Evolutionary conservation across 2,329 filamentous ascomycete genomes (phyloP).

Genomic region (Xylariaceae sp.): DNA sequence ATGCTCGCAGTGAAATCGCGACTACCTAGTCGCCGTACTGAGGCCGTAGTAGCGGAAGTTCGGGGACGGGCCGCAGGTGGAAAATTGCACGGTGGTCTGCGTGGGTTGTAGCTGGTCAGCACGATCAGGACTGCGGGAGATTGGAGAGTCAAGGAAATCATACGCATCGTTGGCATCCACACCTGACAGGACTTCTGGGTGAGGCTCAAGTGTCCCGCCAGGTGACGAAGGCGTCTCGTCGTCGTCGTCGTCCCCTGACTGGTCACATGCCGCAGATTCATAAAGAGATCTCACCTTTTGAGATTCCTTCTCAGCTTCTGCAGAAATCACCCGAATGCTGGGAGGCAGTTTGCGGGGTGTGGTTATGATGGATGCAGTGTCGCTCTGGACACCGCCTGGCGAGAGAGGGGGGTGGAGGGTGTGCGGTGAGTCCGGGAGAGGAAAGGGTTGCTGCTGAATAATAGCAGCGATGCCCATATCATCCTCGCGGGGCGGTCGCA

Average conservation of each 20-base stretch:
- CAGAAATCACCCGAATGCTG: slow-evolving; percentile 49
- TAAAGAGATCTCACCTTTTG: slow-evolving; percentile 64
- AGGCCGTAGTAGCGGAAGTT: slow-evolving; percentile 32
- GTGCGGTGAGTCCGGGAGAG: slow-evolving; percentile 16
- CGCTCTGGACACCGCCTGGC: neutral
- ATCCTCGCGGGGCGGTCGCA: slow-evolving; percentile 20
- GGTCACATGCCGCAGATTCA: slow-evolving; percentile 49
- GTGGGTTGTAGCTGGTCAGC: slow-evolving; percentile 30
- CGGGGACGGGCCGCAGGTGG: slow-evolving; percentile 30
- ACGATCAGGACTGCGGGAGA: slow-evolving; percentile 20
- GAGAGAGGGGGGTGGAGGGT: slow-evolving; percentile 1
- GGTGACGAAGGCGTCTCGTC: slow-evolving; percentile 43
- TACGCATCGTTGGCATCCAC: slow-evolving; percentile 52
- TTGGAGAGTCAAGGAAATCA: slow-evolving; percentile 46
- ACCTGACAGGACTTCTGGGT: slow-evolving; percentile 47
- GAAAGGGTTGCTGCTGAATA: slow-evolving; percentile 15
- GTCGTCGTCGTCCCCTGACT: slow-evolving; percentile 50
- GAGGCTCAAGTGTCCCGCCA: slow-evolving; percentile 45
- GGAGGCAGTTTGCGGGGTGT: slow-evolving; percentile 32
- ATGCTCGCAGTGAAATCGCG: slow-evolving; percentile 53
- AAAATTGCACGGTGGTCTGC: slow-evolving; percentile 24
- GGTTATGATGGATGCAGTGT: slow-evolving; percentile 12
- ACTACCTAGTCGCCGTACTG: slow-evolving; percentile 37
- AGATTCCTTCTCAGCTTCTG: slow-evolving; percentile 57
- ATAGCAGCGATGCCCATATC: slow-evolving; percentile 22